A percentile compares a stretch with the other conserved stretches of the same genome.
Conservation (phyloP, 2,329 filamentous ascomycete species). For the Colletotrichum sp. region DNA sequence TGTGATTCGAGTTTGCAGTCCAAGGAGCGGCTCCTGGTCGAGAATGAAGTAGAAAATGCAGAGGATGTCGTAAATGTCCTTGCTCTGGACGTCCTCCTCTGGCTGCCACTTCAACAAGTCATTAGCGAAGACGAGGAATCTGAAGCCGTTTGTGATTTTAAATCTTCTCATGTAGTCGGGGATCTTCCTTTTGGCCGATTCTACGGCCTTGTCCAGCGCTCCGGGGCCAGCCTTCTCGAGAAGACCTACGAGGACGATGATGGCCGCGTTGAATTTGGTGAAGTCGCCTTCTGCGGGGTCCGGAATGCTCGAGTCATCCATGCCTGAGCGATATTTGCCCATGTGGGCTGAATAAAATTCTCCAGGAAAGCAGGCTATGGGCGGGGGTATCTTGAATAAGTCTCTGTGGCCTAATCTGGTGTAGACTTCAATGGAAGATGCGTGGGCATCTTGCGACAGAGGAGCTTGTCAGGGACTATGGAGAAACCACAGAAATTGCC, state of each 20-base stretch:
- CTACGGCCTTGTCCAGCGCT: background rate
- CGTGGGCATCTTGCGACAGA: too few species aligned
- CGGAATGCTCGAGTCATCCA: background rate
- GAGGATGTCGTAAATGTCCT: conserved; percentile 38
- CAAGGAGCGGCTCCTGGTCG: conserved; percentile 33
- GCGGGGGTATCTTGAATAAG: too few species aligned
- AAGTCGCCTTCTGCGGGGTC: background rate
- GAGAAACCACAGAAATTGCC: too few species aligned
- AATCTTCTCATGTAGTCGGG: background rate
- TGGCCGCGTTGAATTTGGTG: background rate
- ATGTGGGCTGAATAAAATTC: background rate
- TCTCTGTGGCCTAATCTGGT: too few species aligned
- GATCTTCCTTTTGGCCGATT: background rate
- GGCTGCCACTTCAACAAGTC: conserved; percentile 41
- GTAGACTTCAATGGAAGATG: too few species aligned
- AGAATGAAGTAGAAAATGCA: conserved; percentile 45
- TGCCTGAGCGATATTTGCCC: background rate
- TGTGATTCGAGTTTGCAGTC: conserved; percentile 23
- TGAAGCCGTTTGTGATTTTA: background rate
- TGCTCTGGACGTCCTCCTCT: conserved; percentile 34
- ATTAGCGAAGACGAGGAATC: conserved; percentile 31
- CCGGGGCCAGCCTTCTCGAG: background rate
- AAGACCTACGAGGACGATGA: background rate
- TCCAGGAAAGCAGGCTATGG: too few species aligned
- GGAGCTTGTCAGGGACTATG: too few species aligned